Evolutionary conservation across 108 stramenopile genomes (phyloP).

Genomic region (Cylindrotheca fusiformis): DNA sequence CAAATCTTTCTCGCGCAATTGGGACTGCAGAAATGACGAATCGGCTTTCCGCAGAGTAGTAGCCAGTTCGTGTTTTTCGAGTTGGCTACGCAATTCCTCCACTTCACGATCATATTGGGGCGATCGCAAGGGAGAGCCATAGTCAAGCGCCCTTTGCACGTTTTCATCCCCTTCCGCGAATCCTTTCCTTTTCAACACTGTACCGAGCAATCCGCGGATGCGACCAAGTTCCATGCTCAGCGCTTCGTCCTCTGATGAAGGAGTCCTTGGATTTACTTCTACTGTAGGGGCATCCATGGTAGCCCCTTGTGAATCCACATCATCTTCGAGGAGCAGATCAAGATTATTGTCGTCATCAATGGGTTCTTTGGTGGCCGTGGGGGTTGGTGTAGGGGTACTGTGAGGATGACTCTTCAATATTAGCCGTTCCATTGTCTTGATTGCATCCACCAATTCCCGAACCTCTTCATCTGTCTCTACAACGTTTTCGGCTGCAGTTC

Average conservation of each 20-base stretch:
- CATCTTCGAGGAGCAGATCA: not conserved
- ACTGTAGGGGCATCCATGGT: slow-evolving; percentile 35
- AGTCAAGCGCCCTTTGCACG: slow-evolving; percentile 6
- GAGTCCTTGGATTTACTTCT: slow-evolving; percentile 1
- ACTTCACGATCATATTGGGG: slow-evolving; percentile 54
- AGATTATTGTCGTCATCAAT: not conserved
- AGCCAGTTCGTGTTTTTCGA: slow-evolving; percentile 56
- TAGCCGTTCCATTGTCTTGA: slow-evolving; percentile 77
- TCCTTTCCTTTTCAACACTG: slow-evolving; percentile 63
- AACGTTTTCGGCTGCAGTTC: slow-evolving; percentile 3
- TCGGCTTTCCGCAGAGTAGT: slow-evolving; percentile 72
- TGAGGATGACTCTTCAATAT: slow-evolving; percentile 59
- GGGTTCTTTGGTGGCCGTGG: not conserved
- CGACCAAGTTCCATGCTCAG: slow-evolving; percentile 62
- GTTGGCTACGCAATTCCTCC: slow-evolving; percentile 57
- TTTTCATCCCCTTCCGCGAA: slow-evolving; percentile 9
- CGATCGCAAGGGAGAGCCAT: slow-evolving; percentile 9
- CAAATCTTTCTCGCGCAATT: slow-evolving; percentile 70
- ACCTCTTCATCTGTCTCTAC: slow-evolving; percentile 53
- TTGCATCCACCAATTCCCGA: slow-evolving; percentile 64
- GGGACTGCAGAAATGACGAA: slow-evolving; percentile 63
- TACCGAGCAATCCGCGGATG: slow-evolving; percentile 75
- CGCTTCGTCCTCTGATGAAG: slow-evolving; percentile 16
- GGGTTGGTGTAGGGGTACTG: not conserved
- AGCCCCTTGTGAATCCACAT: slow-evolving; percentile 28